Evolutionary conservation across 2,329 filamentous ascomycete species (phyloP).

Genomic region (Penicillium capsulatum): DNA sequence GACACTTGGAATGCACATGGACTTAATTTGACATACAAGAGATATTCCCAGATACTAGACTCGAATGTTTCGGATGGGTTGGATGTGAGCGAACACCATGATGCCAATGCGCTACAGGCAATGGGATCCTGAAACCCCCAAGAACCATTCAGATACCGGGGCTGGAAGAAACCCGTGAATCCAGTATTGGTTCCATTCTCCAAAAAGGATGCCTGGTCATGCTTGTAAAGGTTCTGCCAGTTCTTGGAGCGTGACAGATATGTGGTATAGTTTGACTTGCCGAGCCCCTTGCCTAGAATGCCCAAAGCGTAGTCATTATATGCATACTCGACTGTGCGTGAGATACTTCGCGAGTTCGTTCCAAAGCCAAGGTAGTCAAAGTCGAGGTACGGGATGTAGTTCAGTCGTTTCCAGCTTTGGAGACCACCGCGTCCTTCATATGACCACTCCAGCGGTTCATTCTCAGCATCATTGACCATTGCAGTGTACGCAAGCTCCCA

Average conservation of each 20-base stretch:
- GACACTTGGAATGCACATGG: constrained; percentile 35
- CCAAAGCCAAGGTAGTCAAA: constrained; percentile 63
- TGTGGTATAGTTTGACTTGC: constrained; percentile 42
- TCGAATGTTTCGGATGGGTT: constrained; percentile 31
- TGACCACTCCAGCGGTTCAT: constrained; percentile 64
- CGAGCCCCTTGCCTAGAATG: constrained; percentile 55
- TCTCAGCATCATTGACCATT: constrained; percentile 64
- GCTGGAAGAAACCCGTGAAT: constrained; percentile 66
- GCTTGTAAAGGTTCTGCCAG: constrained; percentile 64
- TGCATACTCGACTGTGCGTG: constrained; percentile 68
- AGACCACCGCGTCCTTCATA: constrained; percentile 65
- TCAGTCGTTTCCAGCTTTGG: constrained; percentile 63
- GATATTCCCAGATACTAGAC: constrained; percentile 32
- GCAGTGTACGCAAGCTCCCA: constrained; percentile 65
- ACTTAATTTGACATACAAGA: constrained; percentile 50
- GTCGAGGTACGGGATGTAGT: constrained; percentile 66
- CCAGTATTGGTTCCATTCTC: constrained; percentile 56
- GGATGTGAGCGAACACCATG: constrained; percentile 29
- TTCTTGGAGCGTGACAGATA: constrained; percentile 55
- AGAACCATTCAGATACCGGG: constrained; percentile 61
- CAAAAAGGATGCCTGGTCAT: constrained; percentile 53
- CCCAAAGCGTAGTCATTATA: constrained; percentile 67
- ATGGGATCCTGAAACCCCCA: constrained; percentile 62
- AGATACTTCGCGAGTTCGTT: constrained; percentile 64
- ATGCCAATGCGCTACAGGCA: constrained; percentile 30